These are phyloP conservation scores for Phytophthora nicotianae DNA, from an alignment of 352 stramenopile genomes.

Conservation along the genomic window DNA sequence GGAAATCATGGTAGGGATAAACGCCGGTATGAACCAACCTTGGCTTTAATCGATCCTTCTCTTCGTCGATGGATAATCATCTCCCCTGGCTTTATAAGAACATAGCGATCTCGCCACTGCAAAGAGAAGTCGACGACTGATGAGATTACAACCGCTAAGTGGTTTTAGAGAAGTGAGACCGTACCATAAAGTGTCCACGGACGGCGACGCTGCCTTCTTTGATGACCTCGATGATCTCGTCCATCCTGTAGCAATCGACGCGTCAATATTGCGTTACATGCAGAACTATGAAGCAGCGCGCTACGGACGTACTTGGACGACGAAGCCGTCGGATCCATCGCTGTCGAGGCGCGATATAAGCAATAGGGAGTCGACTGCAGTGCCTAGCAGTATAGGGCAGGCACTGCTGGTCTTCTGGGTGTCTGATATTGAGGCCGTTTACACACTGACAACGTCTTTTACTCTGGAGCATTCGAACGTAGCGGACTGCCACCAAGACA, in stretches of 20 bases:
- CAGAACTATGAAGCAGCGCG: background rate
- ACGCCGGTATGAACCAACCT: constrained; percentile 34
- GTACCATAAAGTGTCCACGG: constrained; percentile 70
- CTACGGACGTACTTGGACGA: constrained; percentile 30
- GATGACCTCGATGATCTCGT: constrained; percentile 33
- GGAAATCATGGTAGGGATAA: background rate
- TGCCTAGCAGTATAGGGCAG: constrained; percentile 18
- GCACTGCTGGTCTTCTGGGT: constrained; percentile 26
- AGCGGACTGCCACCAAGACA: constrained; percentile 19
- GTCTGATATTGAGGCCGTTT: constrained; percentile 20
- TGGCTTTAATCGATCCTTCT: constrained; percentile 59
- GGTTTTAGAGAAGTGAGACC: background rate
- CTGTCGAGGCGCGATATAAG: constrained; percentile 17
- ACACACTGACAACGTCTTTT: constrained; percentile 23
- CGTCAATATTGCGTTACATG: background rate
- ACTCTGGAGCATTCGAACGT: constrained; percentile 13
- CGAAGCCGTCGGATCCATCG: constrained; percentile 28
- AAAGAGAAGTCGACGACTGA: constrained; percentile 3
- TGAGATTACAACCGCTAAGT: background rate
- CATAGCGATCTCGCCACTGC: constrained; percentile 74
- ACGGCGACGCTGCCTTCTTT: constrained; percentile 69
- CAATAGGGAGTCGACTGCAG: constrained; percentile 14
- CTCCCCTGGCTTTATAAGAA: constrained; percentile 54
- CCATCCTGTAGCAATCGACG: constrained; percentile 21
- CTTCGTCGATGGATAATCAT: constrained; percentile 54